phyloP scores from a whole-genome alignment of 2,329 filamentous ascomycete genomes.

The Aciculosporium take region DNA sequence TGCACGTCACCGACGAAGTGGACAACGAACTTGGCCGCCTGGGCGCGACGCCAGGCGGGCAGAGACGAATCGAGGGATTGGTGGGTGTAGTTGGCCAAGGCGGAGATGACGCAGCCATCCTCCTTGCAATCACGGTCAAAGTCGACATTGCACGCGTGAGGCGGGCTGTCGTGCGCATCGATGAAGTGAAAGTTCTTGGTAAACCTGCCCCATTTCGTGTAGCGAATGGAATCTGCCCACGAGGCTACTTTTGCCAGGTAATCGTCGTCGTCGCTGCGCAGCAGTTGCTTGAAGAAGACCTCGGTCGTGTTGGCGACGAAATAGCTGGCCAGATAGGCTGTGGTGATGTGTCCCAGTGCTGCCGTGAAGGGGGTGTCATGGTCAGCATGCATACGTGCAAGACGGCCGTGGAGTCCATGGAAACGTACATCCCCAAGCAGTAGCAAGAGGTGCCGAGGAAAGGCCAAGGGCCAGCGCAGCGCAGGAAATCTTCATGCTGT shows the following conservation, averaged over 20 bases:
- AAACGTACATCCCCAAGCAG: constrained; percentile 29
- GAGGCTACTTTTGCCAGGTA: constrained; percentile 50
- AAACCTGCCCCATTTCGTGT: constrained; percentile 48
- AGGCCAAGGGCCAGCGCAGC: constrained; percentile 17
- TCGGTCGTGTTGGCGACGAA: constrained; percentile 44
- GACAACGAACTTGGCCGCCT: constrained; percentile 52
- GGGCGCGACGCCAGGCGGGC: constrained; percentile 30
- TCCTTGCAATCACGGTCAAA: constrained; percentile 47
- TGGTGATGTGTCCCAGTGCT: constrained; percentile 52
- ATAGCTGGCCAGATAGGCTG: constrained; percentile 47
- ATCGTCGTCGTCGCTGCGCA: constrained; percentile 38
- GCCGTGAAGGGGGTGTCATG: background rate
- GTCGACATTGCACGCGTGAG: constrained; percentile 40
- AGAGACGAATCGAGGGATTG: constrained; percentile 35
- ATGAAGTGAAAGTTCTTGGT: constrained; percentile 54
- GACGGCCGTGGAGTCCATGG: background rate
- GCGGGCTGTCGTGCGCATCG: constrained; percentile 51
- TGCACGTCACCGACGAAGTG: constrained; percentile 60
- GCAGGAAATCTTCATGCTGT: constrained; percentile 19
- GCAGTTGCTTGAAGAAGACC: constrained; percentile 40
- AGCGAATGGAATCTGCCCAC: constrained; percentile 54
- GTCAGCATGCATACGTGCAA: background rate
- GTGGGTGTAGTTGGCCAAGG: constrained; percentile 46
- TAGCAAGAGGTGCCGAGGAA: constrained; percentile 19
- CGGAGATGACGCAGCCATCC: constrained; percentile 46